Base-by-base conservation (phyloP, 2,329 filamentous ascomycete species). In the Tolypocladium inflatum region DNA sequence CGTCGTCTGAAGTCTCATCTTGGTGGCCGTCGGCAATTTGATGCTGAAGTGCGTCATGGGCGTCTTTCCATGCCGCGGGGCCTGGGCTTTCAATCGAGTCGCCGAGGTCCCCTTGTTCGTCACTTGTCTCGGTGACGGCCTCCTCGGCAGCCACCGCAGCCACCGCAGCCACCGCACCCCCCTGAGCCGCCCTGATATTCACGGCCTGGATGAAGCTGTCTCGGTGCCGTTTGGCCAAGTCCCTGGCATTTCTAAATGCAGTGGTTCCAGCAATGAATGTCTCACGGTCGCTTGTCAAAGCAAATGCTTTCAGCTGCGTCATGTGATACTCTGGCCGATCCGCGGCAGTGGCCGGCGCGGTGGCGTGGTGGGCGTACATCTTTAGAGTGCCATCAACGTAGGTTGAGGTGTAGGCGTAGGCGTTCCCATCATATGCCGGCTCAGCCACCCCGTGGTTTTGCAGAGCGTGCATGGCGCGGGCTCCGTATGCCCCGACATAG, bases 241-340 rank as follows among this genome's bases (percentile, higher is more conserved):
- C 72, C 59, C 73, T 65, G 0, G 64, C 62, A 64, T 78, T 77
- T 53, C 58, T 67, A 59, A 74, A 74, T 54, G 71, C 71, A 8
- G 65, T 66, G 11, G 65, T 67, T 26, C 74, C 75, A 56, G 68
- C 17, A 13, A 63, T 52, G 57, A 74, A 77, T 1, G 54, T 63
- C 2, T 72, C 62, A 6, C 53, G 0, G 67, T 73, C 63, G 76
- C 61, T 3, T 2, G 57, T 41, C 48, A 75, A 6, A 13, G 38
- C 13, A 17, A 15, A 39, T 17, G 38, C 0, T n/a, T 62, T 57
- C 13, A 75, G 13, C 58, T 69, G 60, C 13, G 69, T 74, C 72
- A 76, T 78, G 55, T 76, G 66, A 63, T 77, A 78, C 63, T 71
- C 69, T 7, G 68, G 69, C 52, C 57, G 70, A 63, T 60, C 68